Percentiles rank a stretch among this genome's conserved stretches.
Conservation (phyloP, 164 flowering plant genomes). For the Vitis riparia region DNA sequence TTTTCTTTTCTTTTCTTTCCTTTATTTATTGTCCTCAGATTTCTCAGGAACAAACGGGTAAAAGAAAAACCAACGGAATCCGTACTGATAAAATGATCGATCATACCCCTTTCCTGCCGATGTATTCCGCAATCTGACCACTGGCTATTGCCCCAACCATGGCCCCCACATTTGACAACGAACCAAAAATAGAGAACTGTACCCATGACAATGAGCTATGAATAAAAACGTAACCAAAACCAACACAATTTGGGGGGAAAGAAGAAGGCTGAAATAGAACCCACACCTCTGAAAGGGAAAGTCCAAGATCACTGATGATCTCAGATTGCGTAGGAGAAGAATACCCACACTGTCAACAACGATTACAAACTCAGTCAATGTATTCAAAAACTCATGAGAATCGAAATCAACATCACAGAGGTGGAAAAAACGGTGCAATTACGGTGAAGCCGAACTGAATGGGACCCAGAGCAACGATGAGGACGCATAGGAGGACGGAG, state of each 20-base stretch:
- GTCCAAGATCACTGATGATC: constrained; percentile 45
- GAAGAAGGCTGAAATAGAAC: neutral
- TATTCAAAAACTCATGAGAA: too few relatives aligned
- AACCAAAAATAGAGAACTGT: constrained; percentile 73
- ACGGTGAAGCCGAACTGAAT: constrained; percentile 95
- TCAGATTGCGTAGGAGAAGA: constrained; percentile 63
- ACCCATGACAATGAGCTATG: neutral
- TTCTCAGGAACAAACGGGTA: too few relatives aligned
- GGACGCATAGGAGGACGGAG: constrained; percentile 76
- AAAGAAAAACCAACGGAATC: too few relatives aligned
- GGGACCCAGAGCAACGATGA: constrained; percentile 84
- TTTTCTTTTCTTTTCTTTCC: too few relatives aligned
- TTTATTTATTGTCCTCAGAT: too few relatives aligned
- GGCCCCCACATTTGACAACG: constrained; percentile 72
- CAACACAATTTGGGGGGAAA: neutral
- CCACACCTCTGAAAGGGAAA: constrained; percentile 55
- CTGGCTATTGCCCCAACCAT: constrained; percentile 79
- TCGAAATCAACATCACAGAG: too few relatives aligned
- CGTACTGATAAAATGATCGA: neutral
- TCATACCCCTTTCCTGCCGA: constrained; percentile 72
- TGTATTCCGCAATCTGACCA: constrained; percentile 72
- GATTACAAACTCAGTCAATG: neutral
- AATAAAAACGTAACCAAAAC: neutral
- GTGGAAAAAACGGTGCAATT: neutral
- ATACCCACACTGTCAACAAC: constrained; percentile 45